phyloP scores from a whole-genome alignment of 768 basidiomycete species.

The Tricholoma saponaceum region DNA sequence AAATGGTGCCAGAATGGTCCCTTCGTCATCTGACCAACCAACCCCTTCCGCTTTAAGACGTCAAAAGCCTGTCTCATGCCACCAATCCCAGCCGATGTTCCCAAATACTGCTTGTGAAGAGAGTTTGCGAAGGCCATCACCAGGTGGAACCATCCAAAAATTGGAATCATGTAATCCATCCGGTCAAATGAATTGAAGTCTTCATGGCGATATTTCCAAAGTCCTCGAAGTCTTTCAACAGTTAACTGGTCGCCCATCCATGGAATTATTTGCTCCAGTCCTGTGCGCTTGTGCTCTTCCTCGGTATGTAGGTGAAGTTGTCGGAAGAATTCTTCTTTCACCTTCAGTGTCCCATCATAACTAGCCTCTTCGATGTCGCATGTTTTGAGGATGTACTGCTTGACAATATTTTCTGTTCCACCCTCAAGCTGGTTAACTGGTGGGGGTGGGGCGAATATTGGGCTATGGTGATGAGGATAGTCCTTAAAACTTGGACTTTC shows the following conservation, averaged over 20 bases:
- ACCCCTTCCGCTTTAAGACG: too few species aligned
- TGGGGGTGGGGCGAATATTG: too few species aligned
- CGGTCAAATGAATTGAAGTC: constrained; percentile 28
- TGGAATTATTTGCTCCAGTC: constrained; percentile 14
- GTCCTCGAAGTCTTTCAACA: constrained; percentile 17
- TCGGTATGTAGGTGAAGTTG: neutral
- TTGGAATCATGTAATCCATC: constrained; percentile 25
- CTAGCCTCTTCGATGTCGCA: neutral
- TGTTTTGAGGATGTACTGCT: neutral
- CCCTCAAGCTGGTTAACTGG: too few species aligned
- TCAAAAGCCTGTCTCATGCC: constrained; percentile 28
- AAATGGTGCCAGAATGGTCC: constrained; percentile 32
- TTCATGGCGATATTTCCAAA: constrained; percentile 21
- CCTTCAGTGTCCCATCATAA: neutral
- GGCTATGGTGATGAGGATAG: too few species aligned
- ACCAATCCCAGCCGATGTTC: constrained; percentile 22
- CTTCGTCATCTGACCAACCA: constrained; percentile 17
- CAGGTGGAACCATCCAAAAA: constrained; percentile 39
- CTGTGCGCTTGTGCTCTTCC: constrained; percentile 1
- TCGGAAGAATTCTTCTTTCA: neutral
- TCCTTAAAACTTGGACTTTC: too few species aligned
- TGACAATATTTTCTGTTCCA: too few species aligned
- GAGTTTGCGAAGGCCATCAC: constrained; percentile 37
- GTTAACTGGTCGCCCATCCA: constrained; percentile 35
- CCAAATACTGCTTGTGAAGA: constrained; percentile 38